Evolutionary conservation across 1,139 yeast species (phyloP), one percentile per base, ranked within the genome.

Genomic region (Candida glucosophila): DNA sequence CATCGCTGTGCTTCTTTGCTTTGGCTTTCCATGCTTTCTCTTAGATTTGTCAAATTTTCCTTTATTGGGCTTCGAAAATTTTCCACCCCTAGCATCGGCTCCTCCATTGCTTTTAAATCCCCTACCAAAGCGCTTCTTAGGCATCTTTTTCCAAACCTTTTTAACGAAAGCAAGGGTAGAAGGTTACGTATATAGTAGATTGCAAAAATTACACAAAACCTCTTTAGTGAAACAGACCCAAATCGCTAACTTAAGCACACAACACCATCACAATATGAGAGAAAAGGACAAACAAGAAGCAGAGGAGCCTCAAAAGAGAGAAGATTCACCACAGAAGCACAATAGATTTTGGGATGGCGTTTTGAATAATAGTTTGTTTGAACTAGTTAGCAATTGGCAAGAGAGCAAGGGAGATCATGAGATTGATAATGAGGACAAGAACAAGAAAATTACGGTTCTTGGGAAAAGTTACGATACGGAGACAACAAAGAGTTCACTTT

Each of bases 41-140:
- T 12, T 20, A n/a, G 9, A n/a, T n/a, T 20, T 8, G 14, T 11
- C 14, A 10, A 20, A 11, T n/a, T 20, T 20, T n/a, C 14, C 12
- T 11, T 16, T 12, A n/a, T 20, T 20, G 15, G 17, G 33, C 28
- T 16, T 16, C 8, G 18, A 16, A 14, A 39, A 20, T 4, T 37
- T 37, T 15, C 43, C 35, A 19, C 49, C 40, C 11, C 45, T 40
- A 15, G 46, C 35, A 7, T 49, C 44, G n/a, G 47, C 32, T 15
- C 52, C 41, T 15, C 49, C 39, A 12, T 55, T 47, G 15, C 57
- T 41, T 11, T 52, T 36, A 6, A 41, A 22, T 5, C 47, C 38
- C 9, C 51, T 42, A 24, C 57, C 28, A 13, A 42, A 31, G 14
- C 49, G 44, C 23, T 53, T 42, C 23, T 47, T 32, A 13, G 41